These are phyloP conservation scores for Pleurotus salmoneostramineus DNA, from an alignment of 768 basidiomycete genomes.

Conservation along the genomic window DNA sequence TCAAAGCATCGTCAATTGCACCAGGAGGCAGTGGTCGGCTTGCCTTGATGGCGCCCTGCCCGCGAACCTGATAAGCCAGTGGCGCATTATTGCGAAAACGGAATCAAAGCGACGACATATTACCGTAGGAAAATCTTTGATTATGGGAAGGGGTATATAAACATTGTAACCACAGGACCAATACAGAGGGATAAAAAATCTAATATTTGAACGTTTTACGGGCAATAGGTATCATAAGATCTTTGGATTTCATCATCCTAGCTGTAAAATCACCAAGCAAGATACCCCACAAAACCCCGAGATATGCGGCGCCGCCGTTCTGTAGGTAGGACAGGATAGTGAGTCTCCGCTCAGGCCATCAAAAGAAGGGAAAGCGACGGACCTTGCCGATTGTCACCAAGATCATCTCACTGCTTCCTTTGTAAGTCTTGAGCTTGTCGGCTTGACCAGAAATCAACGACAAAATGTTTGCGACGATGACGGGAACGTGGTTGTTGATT, in stretches of 20 bases:
- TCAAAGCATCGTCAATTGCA: background rate
- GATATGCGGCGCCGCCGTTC: slow-evolving; percentile 34
- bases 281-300: slow-evolving; percentile 40
- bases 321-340: slow-evolving; percentile 10
- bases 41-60: no score
- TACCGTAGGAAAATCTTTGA: no score
- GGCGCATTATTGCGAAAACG: no score
- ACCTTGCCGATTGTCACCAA: slow-evolving; percentile 53
- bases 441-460: slow-evolving; percentile 31
- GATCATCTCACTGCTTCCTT: slow-evolving; percentile 47
- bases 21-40: no score
- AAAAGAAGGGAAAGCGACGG: slow-evolving; percentile 6
- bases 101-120: no score
- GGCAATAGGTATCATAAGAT: slow-evolving; percentile 13
- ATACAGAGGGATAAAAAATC: background rate
- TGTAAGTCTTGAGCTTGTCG: slow-evolving; percentile 37
- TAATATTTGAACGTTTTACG: background rate
- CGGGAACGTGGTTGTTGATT: slow-evolving; percentile 33
- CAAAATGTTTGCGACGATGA: slow-evolving; percentile 49
- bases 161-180: no score
- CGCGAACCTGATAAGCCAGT: no score
- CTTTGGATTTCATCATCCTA: slow-evolving; percentile 22
- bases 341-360: no score
- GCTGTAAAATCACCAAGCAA: slow-evolving; percentile 39
- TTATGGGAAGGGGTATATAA: no score